A percentile compares a stretch with the other conserved stretches of the same genome.
Evolutionary conservation across 2,329 filamentous ascomycete genomes (phyloP).

Genomic region (Trichothecium sympodiale): DNA sequence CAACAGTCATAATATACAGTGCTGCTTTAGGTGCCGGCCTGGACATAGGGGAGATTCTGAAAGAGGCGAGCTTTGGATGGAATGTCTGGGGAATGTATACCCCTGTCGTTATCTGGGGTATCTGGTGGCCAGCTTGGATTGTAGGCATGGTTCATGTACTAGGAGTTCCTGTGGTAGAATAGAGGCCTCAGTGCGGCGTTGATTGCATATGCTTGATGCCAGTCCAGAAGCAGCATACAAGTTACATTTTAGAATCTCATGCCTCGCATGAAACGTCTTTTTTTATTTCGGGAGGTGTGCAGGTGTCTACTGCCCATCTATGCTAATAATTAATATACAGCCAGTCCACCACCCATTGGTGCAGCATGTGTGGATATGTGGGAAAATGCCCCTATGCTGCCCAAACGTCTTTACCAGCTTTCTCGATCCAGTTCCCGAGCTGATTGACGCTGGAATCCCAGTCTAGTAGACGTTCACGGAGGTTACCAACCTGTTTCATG

Average conservation of each 20-base stretch:
- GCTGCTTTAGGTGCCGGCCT: constrained; percentile 29
- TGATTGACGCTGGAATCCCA: constrained; percentile 96
- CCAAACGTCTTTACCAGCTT: constrained; percentile 90
- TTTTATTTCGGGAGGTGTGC: not conserved
- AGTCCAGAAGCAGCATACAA: no score
- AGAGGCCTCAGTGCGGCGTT: no score
- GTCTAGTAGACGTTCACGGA: constrained; percentile 78
- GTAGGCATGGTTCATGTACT: constrained; percentile 47
- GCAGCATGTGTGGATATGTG: constrained; percentile 1
- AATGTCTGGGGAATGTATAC: constrained; percentile 84
- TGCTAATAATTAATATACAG: no score
- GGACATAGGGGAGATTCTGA: constrained; percentile 47
- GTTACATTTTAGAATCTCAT: no score
- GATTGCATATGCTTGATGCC: no score
- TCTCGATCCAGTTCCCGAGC: constrained; percentile 94
- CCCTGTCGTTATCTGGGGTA: constrained; percentile 79
- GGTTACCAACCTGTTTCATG: constrained; percentile 86
- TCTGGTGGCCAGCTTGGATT: constrained; percentile 93
- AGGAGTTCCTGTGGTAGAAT: constrained; percentile 15
- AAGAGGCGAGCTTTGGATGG: constrained; percentile 75
- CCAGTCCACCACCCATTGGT: no score
- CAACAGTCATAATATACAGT: constrained; percentile 42
- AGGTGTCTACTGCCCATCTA: no score
- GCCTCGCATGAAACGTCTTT: no score
- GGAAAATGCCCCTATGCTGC: constrained; percentile 47